Conservation (phyloP, 148 eudicot genomes). For the Heliosperma pusillum region DNA sequence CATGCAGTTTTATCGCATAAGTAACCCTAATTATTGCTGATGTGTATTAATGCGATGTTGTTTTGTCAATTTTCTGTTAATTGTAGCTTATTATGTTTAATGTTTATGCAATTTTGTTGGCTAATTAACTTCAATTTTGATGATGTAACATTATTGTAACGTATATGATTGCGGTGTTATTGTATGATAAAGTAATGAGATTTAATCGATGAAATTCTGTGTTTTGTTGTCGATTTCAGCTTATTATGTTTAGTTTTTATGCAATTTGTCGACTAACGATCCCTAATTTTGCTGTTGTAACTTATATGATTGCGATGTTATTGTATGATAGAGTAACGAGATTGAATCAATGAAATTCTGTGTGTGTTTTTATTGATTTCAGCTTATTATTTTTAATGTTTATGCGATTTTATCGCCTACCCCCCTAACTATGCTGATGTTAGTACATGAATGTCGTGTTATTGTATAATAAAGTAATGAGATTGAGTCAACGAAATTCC, state of each 20-base stretch:
- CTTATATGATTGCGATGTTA: no score
- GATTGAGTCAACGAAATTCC: background rate
- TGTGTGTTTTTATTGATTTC: background rate
- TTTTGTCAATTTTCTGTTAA: no score
- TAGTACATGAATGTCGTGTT: no score
- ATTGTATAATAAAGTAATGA: background rate
- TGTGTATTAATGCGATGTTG: no score
- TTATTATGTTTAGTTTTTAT: background rate
- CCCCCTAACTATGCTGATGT: no score
- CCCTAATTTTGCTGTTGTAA: background rate
- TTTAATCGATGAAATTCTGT: background rate
- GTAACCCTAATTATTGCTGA: no score
- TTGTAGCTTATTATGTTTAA: background rate
- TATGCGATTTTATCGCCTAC: background rate
- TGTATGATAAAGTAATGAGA: background rate
- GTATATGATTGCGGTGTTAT: background rate
- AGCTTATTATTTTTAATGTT: background rate
- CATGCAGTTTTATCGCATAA: background rate
- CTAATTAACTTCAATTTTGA: background rate
- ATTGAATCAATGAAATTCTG: background rate
- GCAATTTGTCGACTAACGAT: background rate
- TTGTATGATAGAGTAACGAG: background rate
- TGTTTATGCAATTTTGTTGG: background rate
- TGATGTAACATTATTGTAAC: no score
- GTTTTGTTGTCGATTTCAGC: background rate